phyloP scores from a whole-genome alignment of 2,329 filamentous ascomycete genomes.

The Colletotrichum godetiae region DNA sequence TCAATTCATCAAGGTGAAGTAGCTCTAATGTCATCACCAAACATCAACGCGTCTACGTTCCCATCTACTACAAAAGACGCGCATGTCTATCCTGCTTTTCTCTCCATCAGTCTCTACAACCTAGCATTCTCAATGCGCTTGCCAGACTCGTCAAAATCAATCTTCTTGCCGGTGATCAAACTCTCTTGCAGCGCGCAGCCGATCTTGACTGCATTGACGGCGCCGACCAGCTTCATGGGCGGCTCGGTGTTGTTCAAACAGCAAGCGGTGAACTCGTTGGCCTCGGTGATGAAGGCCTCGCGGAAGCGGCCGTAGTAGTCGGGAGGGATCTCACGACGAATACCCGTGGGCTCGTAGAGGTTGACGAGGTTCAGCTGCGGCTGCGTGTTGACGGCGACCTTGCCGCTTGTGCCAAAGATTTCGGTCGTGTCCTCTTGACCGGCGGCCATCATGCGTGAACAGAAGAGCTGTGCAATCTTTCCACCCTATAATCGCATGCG shows the following conservation, averaged over 20 bases:
- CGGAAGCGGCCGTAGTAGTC: constrained; percentile 74
- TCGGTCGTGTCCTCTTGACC: constrained; percentile 76
- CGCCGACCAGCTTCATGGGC: constrained; percentile 67
- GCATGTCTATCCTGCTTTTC: background rate
- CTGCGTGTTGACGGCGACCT: constrained; percentile 70
- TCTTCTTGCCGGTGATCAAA: constrained; percentile 65
- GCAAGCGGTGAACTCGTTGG: constrained; percentile 70
- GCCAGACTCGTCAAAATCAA: constrained; percentile 68
- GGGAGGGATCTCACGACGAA: constrained; percentile 68
- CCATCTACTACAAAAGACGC: background rate
- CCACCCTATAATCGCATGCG: constrained; percentile 51
- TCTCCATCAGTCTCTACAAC: constrained; percentile 41
- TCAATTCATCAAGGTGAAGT: constrained; percentile 1
- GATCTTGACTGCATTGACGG: constrained; percentile 70
- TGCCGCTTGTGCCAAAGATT: constrained; percentile 74
- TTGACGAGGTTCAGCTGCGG: constrained; percentile 67
- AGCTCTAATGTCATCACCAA: background rate
- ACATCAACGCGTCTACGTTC: background rate
- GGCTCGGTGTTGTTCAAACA: constrained; percentile 66
- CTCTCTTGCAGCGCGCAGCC: constrained; percentile 70
- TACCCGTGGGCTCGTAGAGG: constrained; percentile 62
- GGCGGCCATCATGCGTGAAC: constrained; percentile 73
- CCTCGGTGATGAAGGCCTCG: constrained; percentile 70
- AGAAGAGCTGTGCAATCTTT: constrained; percentile 74
- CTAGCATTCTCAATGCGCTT: constrained; percentile 51